phyloP scores from a whole-genome alignment of 805 yeast species.

The Debaryomyces prosopidis region DNA sequence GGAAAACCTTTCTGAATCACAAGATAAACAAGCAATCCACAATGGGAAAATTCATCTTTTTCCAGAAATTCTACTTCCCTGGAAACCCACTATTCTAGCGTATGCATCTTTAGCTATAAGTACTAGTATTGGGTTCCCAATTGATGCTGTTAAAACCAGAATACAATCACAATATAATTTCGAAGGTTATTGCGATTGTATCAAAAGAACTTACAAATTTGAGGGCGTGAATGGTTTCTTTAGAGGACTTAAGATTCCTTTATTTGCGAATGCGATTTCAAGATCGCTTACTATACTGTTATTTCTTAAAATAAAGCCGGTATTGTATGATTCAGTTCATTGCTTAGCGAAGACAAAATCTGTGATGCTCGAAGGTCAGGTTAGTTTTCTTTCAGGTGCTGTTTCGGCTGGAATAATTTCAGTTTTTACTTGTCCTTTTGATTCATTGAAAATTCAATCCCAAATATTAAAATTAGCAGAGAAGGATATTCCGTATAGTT shows the following conservation, averaged over 20 bases:
- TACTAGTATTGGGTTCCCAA: constrained; percentile 66
- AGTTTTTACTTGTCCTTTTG: constrained; percentile 69
- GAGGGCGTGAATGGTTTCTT: constrained; percentile 69
- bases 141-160: constrained; percentile 74
- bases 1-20: too few species aligned
- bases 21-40: too few species aligned
- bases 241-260: constrained; percentile 67
- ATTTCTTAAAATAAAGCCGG: constrained; percentile 52
- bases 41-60: constrained; percentile 21
- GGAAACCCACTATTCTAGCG: constrained; percentile 55
- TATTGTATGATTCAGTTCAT: background rate
- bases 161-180: constrained; percentile 66
- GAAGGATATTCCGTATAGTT: background rate
- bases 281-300: constrained; percentile 60
- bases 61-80: constrained; percentile 45
- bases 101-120: constrained; percentile 57
- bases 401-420: constrained; percentile 59
- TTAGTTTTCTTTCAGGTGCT: constrained; percentile 52
- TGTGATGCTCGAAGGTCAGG: constrained; percentile 30
- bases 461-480: constrained; percentile 54
- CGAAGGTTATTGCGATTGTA: constrained; percentile 52
- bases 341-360: background rate
- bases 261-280: constrained; percentile 58
- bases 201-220: constrained; percentile 44
- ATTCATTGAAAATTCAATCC: constrained; percentile 69